Evolutionary conservation across 169 alveolate species (phyloP).

Genomic region (Plasmodium billcollinsi): DNA sequence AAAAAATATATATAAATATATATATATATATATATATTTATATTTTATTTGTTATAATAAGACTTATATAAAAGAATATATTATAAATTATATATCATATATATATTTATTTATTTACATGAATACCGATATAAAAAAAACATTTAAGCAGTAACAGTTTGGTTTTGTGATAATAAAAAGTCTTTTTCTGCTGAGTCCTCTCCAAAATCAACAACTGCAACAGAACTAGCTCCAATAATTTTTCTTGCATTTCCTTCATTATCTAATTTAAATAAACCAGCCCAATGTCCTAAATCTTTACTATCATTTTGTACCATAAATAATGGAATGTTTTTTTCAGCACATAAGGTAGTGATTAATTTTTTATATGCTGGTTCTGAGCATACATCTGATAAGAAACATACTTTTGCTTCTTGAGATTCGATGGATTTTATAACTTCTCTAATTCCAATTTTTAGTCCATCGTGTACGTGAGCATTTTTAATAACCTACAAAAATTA

Average conservation of each 20-base stretch:
- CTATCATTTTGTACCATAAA: slow-evolving; percentile 93
- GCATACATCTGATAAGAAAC: slow-evolving; percentile 95
- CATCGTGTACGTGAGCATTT: slow-evolving; percentile 93
- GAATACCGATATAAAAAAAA: neutral
- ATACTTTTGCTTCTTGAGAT: slow-evolving; percentile 94
- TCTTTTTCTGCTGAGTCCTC: slow-evolving; percentile 95
- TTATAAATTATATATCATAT: no score
- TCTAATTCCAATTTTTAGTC: slow-evolving; percentile 95
- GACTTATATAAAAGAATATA: no score
- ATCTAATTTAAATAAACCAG: slow-evolving; percentile 96
- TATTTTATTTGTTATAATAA: no score
- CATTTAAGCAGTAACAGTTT: slow-evolving; percentile 26
- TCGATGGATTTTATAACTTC: slow-evolving; percentile 96
- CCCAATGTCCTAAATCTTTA: slow-evolving; percentile 97
- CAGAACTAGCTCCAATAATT: slow-evolving; percentile 97
- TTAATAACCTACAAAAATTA: slow-evolving; percentile 84
- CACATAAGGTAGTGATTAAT: slow-evolving; percentile 92
- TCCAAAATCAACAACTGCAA: slow-evolving; percentile 95
- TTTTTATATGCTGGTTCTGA: slow-evolving; percentile 96
- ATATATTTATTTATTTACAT: neutral
- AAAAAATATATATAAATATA: no score
- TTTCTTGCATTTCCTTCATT: slow-evolving; percentile 95
- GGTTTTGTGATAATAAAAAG: slow-evolving; percentile 91
- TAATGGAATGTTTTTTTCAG: slow-evolving; percentile 93
- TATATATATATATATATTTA: no score